Evolutionary conservation across 768 basidiomycete genomes (phyloP).

Genomic region (Fistulinella prunicolor): DNA sequence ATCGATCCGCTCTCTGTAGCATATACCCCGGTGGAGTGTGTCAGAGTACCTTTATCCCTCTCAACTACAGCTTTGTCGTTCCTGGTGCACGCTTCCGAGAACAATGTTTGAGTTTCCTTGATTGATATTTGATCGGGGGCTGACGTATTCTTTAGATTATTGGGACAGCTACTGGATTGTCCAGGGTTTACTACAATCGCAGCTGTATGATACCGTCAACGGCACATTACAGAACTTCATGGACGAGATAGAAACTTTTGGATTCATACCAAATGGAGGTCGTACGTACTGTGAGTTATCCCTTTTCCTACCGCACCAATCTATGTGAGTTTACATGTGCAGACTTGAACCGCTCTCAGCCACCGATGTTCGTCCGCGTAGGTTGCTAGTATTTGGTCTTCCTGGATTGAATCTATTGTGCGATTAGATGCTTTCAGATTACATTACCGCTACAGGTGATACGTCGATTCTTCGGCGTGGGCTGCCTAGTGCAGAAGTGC

Average conservation of each 20-base stretch:
- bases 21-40: conserved; percentile 50
- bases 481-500: conserved; percentile 78
- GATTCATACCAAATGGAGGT: conserved; percentile 94
- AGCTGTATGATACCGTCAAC: conserved; percentile 69
- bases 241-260: conserved; percentile 82
- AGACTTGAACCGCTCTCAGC: conserved; percentile 91
- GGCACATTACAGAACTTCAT: conserved; percentile 89
- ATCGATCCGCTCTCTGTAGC: conserved; percentile 62
- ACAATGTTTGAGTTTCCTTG: conserved; percentile 56
- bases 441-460: conserved; percentile 71
- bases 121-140: neutral
- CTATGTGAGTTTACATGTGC: neutral
- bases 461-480: conserved; percentile 72
- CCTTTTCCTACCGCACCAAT: neutral
- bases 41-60: conserved; percentile 82
- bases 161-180: conserved; percentile 85
- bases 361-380: conserved; percentile 83
- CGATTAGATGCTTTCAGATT: conserved; percentile 81
- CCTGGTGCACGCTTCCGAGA: conserved; percentile 87
- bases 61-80: conserved; percentile 89
- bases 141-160: conserved; percentile 38
- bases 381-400: conserved; percentile 8
- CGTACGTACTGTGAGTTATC: conserved; percentile 73
- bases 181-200: conserved; percentile 80
- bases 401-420: neutral